phyloP scores from a whole-genome alignment of 2,329 filamentous ascomycete species.

The Epichloe typhina region DNA sequence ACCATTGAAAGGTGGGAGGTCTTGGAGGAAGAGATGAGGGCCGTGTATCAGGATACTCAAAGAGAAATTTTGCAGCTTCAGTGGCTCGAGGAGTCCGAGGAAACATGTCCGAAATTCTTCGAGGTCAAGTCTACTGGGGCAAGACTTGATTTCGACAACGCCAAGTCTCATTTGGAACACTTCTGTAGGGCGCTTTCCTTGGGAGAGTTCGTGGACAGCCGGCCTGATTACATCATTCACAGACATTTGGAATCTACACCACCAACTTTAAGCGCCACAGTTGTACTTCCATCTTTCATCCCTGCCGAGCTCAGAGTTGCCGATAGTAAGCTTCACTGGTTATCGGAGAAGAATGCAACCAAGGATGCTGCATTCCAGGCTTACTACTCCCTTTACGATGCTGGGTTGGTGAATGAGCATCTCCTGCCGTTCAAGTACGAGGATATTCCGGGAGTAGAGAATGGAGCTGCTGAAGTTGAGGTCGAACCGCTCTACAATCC shows the following conservation, averaged over 20 bases:
- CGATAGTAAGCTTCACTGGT: slow-evolving; percentile 38
- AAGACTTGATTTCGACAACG: slow-evolving; percentile 57
- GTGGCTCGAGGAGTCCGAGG: slow-evolving; percentile 31
- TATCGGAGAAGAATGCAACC: slow-evolving; percentile 55
- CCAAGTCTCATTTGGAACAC: slow-evolving; percentile 64
- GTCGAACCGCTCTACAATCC: slow-evolving; percentile 30
- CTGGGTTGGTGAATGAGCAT: slow-evolving; percentile 63
- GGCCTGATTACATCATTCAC: slow-evolving; percentile 53
- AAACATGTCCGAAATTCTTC: slow-evolving; percentile 15
- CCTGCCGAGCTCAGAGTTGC: slow-evolving; percentile 26
- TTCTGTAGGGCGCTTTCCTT: slow-evolving; percentile 56
- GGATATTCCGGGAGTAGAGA: slow-evolving; percentile 26
- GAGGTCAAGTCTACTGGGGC: slow-evolving; percentile 38
- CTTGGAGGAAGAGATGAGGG: slow-evolving; percentile 62
- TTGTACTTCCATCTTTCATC: slow-evolving; percentile 59
- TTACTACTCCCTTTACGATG: slow-evolving; percentile 55
- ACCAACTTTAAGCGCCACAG: slow-evolving; percentile 38
- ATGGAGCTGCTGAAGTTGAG: slow-evolving; percentile 20
- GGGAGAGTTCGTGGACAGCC: slow-evolving; percentile 46
- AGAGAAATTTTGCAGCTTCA: slow-evolving; percentile 33
- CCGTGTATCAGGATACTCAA: slow-evolving; percentile 51
- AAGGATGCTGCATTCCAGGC: slow-evolving; percentile 78
- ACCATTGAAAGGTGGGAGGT: slow-evolving; percentile 41
- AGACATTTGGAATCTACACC: slow-evolving; percentile 17
- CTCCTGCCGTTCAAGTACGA: slow-evolving; percentile 49